Evolutionary conservation across 2,329 filamentous ascomycete species (phyloP), one percentile per base, ranked within the genome.

Genomic region (Penicillium digitatum): DNA sequence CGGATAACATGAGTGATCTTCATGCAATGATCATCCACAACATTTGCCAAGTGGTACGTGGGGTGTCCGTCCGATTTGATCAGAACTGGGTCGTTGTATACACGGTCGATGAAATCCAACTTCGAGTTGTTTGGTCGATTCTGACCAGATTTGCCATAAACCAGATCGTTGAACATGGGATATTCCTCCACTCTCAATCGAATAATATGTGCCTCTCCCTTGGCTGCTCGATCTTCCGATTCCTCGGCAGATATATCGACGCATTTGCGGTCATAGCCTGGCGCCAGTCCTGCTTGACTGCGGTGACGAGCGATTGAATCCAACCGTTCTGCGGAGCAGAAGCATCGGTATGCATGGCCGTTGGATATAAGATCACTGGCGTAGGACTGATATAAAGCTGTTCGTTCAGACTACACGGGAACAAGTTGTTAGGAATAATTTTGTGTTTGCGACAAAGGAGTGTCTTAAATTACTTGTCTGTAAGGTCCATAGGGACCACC

Each of bases 41-140:
- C 93, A 68, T 97, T 99, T 5, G 94, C 94, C 58, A 99, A 87
- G 72, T 99, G 94, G 68, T 99, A 99, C 0, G 95, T 99, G 0
- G 94, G 94, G 61, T 88, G 88, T 0, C 91, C 92, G 69, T 99
- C 94, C 0, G 86, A 87, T 73, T 99, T 99, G 57, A 96, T 78
- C 38, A 99, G 79, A 57, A 99, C 89, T 20, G 91, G 93, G 67
- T 97, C 92, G 62, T 94, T 90, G 60, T 80, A 87, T 24, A 81
- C 79, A 34, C 73, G 74, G 51, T 79, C 76, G 55, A 73, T 75
- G 48, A 73, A 66, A 34, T 72, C 71, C 54, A 72, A 61, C 43
- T 70, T 86, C 74, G 49, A 75, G 62, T 48, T 75, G 62, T 61
- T 80, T 69, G 66, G 76, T 74, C 69, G 82, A 81, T 74, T 80